phyloP scores from a whole-genome alignment of 148 eudicot genomes.

The Vaccinium darrowii region DNA sequence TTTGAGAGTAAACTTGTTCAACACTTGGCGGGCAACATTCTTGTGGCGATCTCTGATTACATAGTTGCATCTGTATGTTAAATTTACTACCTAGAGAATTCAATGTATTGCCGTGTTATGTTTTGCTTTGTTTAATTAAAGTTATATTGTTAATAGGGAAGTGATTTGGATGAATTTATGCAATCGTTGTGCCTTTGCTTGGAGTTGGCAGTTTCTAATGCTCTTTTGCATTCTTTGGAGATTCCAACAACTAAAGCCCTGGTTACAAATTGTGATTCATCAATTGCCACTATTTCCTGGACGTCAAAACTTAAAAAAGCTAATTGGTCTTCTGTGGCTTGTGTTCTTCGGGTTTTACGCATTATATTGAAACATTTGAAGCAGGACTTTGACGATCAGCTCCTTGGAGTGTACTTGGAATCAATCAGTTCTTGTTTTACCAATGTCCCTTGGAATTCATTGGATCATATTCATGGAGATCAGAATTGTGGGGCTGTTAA shows the following conservation, averaged over 20 bases:
- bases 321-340: constrained; percentile 56
- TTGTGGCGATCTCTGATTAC: constrained; percentile 58
- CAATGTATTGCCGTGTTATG: neutral
- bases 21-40: constrained; percentile 57
- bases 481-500: constrained; percentile 14
- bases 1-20: constrained; percentile 46
- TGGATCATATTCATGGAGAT: constrained; percentile 27
- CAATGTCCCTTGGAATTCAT: constrained; percentile 52
- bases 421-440: constrained; percentile 32
- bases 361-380: constrained; percentile 52
- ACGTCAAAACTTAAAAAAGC: constrained; percentile 33
- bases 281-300: constrained; percentile 17
- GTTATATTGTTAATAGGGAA: constrained; percentile 40
- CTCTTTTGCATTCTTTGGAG: constrained; percentile 30
- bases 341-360: constrained; percentile 50
- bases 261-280: constrained; percentile 20
- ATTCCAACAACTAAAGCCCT: constrained; percentile 19
- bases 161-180: constrained; percentile 43
- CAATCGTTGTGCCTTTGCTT: constrained; percentile 50
- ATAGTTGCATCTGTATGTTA: constrained; percentile 48
- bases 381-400: constrained; percentile 38
- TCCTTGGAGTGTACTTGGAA: constrained; percentile 33
- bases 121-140: constrained; percentile 16
- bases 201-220: constrained; percentile 44
- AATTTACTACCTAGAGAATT: neutral